Conservation (phyloP, 495 filamentous ascomycete species). For the Letharia lupina region DNA sequence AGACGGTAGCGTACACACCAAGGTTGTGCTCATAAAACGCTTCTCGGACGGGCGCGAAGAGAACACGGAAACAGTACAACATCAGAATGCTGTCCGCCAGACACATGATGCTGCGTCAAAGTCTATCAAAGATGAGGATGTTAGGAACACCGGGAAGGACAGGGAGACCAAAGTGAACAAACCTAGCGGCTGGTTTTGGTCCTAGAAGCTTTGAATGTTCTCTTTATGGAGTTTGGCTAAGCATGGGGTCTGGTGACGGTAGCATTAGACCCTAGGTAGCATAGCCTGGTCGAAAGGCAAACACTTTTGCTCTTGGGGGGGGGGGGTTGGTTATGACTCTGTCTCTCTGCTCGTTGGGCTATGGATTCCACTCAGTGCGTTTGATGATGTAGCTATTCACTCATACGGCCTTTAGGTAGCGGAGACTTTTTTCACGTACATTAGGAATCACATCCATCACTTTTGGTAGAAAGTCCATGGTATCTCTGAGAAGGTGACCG, state of each 20-base stretch:
- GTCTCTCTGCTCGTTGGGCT: neutral
- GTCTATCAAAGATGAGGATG: neutral
- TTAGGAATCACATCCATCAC: neutral
- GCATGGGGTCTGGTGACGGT: neutral
- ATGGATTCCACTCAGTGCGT: neutral
- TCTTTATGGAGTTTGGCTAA: neutral
- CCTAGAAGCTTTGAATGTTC: conserved; percentile 2
- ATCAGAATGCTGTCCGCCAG: conserved; percentile 13
- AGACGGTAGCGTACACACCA: conserved; percentile 55
- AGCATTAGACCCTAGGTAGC: too few relatives aligned
- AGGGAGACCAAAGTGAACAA: conserved; percentile 16
- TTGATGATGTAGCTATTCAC: neutral
- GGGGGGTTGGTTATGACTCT: neutral
- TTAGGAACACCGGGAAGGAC: neutral
- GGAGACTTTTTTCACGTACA: neutral
- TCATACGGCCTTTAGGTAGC: neutral
- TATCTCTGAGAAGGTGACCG: neutral
- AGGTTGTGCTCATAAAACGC: conserved; percentile 49
- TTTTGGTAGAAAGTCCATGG: neutral
- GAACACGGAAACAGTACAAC: conserved; percentile 36
- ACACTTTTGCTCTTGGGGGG: neutral
- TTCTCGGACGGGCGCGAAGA: conserved; percentile 59
- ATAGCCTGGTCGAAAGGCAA: neutral
- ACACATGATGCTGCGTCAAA: neutral
- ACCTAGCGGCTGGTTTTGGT: conserved; percentile 26